Conservation (phyloP, 73 alveolate species). For the Paraurostyla sp. region DNA sequence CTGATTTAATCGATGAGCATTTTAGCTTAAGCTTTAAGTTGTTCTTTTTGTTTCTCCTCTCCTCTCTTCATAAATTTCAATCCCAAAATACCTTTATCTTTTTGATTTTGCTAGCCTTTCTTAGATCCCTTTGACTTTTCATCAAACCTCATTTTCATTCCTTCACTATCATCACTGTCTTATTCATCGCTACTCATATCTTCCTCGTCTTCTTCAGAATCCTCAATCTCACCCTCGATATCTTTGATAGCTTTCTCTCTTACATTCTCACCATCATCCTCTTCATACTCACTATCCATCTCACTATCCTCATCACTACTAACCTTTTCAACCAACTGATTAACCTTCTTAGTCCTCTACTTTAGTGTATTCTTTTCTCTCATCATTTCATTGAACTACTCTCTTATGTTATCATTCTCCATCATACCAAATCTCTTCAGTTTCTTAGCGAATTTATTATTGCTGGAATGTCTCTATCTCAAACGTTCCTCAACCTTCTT, state of each 20-base stretch:
- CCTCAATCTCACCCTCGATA: slow-evolving; percentile 65
- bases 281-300: slow-evolving; percentile 46
- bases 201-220: slow-evolving; percentile 50
- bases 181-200: slow-evolving; percentile 62
- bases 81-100: slow-evolving; percentile 68
- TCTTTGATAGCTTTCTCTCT: slow-evolving; percentile 67
- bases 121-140: slow-evolving; percentile 47
- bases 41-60: slow-evolving; percentile 48
- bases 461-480: slow-evolving; percentile 72
- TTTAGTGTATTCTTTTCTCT: slow-evolving; percentile 69
- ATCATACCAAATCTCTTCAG: slow-evolving; percentile 69
- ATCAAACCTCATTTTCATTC: slow-evolving; percentile 42
- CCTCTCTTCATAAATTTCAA: slow-evolving; percentile 72
- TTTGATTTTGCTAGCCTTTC: slow-evolving; percentile 45
- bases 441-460: slow-evolving; percentile 69
- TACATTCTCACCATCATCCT: slow-evolving; percentile 29
- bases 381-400: slow-evolving; percentile 58
- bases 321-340: slow-evolving; percentile 16
- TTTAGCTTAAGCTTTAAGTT: slow-evolving; percentile 43
- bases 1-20: slow-evolving; percentile 65
- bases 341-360: slow-evolving; percentile 65
- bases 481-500: slow-evolving; percentile 78
- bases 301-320: slow-evolving; percentile 34
- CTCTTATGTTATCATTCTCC: slow-evolving; percentile 59
- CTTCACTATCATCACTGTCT: slow-evolving; percentile 60